Evolutionary conservation across 1,284 basidiomycete species (phyloP).

Genomic region (Binderoboletus segoi): DNA sequence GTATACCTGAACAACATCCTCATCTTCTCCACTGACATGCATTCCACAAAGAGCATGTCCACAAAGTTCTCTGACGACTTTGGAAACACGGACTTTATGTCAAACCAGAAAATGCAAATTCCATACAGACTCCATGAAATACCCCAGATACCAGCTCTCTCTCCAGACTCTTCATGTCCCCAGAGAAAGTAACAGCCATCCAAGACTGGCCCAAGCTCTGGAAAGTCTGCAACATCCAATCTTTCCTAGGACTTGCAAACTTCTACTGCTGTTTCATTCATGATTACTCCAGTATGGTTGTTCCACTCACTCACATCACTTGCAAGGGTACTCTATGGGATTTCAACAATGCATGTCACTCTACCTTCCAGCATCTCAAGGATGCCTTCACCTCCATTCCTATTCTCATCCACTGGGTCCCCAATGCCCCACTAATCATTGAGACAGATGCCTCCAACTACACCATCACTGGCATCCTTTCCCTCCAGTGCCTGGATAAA

Average conservation of each 20-base stretch:
- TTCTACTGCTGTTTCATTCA: constrained; percentile 49
- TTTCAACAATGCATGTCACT: no score
- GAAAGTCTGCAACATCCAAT: constrained; percentile 31
- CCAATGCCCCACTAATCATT: not conserved
- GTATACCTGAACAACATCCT: not conserved
- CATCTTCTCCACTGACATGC: not conserved
- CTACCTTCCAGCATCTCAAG: not conserved
- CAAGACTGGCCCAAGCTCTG: not conserved
- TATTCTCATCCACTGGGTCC: not conserved
- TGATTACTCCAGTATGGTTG: constrained; percentile 34
- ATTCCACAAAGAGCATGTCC: not conserved
- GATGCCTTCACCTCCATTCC: not conserved
- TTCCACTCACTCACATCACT: not conserved
- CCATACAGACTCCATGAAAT: not conserved
- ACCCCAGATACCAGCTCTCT: not conserved
- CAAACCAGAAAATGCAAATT: not conserved
- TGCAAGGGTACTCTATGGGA: no score
- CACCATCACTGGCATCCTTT: not conserved
- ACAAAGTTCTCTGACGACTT: not conserved
- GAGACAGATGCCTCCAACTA: not conserved
- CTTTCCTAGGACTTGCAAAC: constrained; percentile 41
- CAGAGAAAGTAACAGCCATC: not conserved
- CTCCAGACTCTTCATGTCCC: no score
- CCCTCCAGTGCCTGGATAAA: not conserved
- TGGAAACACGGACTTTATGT: not conserved